phyloP scores from a whole-genome alignment of 768 basidiomycete genomes.

The Vishniacozyma victoriae region DNA sequence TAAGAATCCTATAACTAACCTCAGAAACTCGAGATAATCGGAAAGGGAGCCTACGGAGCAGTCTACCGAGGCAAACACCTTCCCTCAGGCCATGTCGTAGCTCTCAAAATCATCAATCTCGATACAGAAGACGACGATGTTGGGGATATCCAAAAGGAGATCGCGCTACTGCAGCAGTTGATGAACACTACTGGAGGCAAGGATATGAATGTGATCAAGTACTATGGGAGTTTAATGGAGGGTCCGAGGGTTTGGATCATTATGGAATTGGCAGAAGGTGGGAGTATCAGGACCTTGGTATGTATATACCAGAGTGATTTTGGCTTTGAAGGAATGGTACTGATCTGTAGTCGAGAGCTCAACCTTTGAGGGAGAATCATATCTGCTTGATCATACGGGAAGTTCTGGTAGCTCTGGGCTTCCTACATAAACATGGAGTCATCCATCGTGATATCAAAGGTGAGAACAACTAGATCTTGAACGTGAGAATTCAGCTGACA shows the following conservation, averaged over 20 bases:
- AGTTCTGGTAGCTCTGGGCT: conserved; percentile 75
- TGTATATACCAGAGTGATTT: conserved; percentile 12
- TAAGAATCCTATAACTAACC: not conserved
- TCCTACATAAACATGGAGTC: conserved; percentile 86
- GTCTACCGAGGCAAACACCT: conserved; percentile 87
- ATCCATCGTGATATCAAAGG: conserved; percentile 95
- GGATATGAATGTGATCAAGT: conserved; percentile 71
- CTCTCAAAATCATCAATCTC: conserved; percentile 97
- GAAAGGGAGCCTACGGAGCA: conserved; percentile 92
- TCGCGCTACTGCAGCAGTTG: conserved; percentile 82
- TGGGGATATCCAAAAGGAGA: conserved; percentile 91
- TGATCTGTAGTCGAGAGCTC: conserved; percentile 64
- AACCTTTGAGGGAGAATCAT: conserved; percentile 80
- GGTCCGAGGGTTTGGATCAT: conserved; percentile 97
- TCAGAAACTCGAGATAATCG: conserved; percentile 80
- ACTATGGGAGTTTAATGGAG: conserved; percentile 93
- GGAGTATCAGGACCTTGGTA: conserved; percentile 77
- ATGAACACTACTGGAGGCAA: conserved; percentile 17
- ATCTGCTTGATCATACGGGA: conserved; percentile 82
- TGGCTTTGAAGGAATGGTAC: not conserved
- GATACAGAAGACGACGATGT: conserved; percentile 96
- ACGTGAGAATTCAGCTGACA: not conserved
- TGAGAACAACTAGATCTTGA: conserved; percentile 19
- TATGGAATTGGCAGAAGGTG: conserved; percentile 96
- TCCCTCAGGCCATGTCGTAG: conserved; percentile 78